Percentiles rank a stretch among this genome's conserved stretches.
Conservation (phyloP, 1,139 yeast species). For the Hanseniaspora sp. region DNA sequence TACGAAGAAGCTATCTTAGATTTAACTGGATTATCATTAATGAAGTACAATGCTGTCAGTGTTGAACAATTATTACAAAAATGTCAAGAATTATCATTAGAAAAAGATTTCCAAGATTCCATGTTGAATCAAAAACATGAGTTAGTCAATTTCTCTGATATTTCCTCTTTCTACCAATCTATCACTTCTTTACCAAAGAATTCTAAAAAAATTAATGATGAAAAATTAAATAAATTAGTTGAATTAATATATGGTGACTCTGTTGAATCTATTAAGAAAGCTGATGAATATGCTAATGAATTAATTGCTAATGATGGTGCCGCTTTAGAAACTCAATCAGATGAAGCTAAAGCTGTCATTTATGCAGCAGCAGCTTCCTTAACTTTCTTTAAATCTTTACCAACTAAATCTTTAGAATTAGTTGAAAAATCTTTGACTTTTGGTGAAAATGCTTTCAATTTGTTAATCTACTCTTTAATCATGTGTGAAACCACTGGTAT, state of each 20-base stretch:
- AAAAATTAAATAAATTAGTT: slow-evolving; percentile 50
- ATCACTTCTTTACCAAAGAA: slow-evolving; percentile 40
- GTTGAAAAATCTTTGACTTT: slow-evolving; percentile 47
- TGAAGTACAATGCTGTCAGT: slow-evolving; percentile 65
- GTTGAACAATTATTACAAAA: slow-evolving; percentile 79
- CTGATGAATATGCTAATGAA: slow-evolving; percentile 56
- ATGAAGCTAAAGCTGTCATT: slow-evolving; percentile 30
- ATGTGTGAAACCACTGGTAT: slow-evolving; percentile 66
- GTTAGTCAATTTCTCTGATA: slow-evolving; percentile 77
- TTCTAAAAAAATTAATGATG: slow-evolving; percentile 12
- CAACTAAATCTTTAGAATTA: slow-evolving; percentile 43
- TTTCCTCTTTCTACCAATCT: slow-evolving; percentile 58
- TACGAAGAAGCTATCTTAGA: slow-evolving; percentile 85
- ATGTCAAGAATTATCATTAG: slow-evolving; percentile 32
- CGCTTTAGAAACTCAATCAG: slow-evolving; percentile 18
- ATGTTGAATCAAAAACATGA: slow-evolving; percentile 31
- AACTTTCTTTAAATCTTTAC: slow-evolving; percentile 69
- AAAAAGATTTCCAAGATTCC: slow-evolving; percentile 44
- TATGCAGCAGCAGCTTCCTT: slow-evolving; percentile 75
- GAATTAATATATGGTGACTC: slow-evolving; percentile 53
- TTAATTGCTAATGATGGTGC: slow-evolving; percentile 50
- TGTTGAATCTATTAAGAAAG: slow-evolving; percentile 60
- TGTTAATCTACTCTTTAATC: slow-evolving; percentile 72
- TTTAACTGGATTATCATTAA: slow-evolving; percentile 69
- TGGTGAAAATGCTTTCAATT: slow-evolving; percentile 70